A percentile compares a stretch with the other conserved stretches of the same genome.
Evolutionary conservation across 202 grass and related monocot genomes (phyloP).

Genomic region (Cymbopogon flexuosus): DNA sequence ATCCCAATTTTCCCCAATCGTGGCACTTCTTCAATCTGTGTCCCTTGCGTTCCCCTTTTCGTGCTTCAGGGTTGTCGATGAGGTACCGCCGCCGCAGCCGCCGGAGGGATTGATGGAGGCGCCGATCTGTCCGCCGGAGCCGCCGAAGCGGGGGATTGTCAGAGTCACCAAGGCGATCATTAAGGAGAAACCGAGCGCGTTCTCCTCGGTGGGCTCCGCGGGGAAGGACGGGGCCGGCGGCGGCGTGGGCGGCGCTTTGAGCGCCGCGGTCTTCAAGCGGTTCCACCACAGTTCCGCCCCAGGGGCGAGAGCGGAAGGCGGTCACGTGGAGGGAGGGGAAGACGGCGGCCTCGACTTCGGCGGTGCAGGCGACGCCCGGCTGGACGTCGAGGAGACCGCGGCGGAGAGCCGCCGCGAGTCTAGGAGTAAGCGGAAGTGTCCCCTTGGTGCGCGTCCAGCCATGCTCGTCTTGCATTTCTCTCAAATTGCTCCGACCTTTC

Average conservation of each 20-base stretch:
- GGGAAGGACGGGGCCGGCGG: conserved; percentile 15
- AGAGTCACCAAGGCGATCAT: conserved; percentile 40
- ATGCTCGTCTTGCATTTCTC: background rate
- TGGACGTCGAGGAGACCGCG: conserved; percentile 30
- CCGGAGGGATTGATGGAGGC: background rate
- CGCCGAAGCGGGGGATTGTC: conserved; percentile 42
- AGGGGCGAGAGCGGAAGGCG: conserved; percentile 3
- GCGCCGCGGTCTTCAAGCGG: conserved; percentile 58
- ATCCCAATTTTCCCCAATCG: background rate
- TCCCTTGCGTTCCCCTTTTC: background rate
- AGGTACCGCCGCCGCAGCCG: background rate
- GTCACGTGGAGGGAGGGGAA: conserved; percentile 4
- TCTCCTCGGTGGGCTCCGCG: conserved; percentile 52
- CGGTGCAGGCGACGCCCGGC: background rate
- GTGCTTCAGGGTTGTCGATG: conserved; percentile 20
- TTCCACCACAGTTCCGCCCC: conserved; percentile 48
- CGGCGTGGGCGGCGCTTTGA: conserved; percentile 31
- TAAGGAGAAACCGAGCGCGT: conserved; percentile 63
- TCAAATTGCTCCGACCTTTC: background rate
- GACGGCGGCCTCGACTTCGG: conserved; percentile 12
- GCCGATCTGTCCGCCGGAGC: conserved; percentile 5
- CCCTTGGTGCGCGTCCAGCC: conserved; percentile 36
- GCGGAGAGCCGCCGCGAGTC: conserved; percentile 8
- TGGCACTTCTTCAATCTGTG: background rate
- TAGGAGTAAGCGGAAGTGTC: conserved; percentile 58